Evolutionary conservation across 2,329 filamentous ascomycete species (phyloP).

Genomic region (Clarireedia monteithiana): DNA sequence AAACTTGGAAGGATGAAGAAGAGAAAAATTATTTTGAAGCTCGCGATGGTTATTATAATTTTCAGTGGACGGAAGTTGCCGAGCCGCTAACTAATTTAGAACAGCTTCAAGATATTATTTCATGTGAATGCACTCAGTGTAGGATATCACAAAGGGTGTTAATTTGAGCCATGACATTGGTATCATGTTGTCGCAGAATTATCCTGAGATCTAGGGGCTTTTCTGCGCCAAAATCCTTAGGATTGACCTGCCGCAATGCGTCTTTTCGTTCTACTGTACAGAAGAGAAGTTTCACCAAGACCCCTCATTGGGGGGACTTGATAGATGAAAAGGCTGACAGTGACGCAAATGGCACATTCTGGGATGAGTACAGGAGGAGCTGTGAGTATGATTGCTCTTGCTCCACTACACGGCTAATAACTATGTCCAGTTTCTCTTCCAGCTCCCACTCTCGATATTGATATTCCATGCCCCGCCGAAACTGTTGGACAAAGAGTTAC

Average conservation of each 20-base stretch:
- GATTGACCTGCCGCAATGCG: conserved; percentile 1
- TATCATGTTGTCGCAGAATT: conserved; percentile 10
- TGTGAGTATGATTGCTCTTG: conserved; percentile 14
- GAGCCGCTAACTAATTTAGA: conserved; percentile 17
- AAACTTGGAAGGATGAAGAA: conserved; percentile 98
- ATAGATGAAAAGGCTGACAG: conserved; percentile 3
- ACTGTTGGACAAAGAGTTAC: conserved; percentile 36
- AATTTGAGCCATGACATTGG: conserved; percentile 18
- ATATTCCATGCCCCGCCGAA: conserved; percentile 2
- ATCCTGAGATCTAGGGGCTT: not conserved
- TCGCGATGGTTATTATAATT: conserved; percentile 26
- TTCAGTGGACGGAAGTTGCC: conserved; percentile 10
- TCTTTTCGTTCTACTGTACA: not conserved
- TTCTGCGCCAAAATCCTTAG: not conserved
- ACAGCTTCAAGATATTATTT: conserved; percentile 16
- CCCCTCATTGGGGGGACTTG: not conserved
- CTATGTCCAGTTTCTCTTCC: conserved; percentile 11
- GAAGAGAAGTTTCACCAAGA: conserved; percentile 12
- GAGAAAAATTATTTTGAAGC: conserved; percentile 35
- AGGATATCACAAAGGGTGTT: not conserved
- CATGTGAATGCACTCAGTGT: not conserved
- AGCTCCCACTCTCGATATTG: conserved; percentile 10
- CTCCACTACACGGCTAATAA: not conserved
- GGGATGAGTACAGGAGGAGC: conserved; percentile 22
- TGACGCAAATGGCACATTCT: conserved; percentile 10